phyloP scores from a whole-genome alignment of 2,329 filamentous ascomycete species.

The Karstenula rhodostoma region DNA sequence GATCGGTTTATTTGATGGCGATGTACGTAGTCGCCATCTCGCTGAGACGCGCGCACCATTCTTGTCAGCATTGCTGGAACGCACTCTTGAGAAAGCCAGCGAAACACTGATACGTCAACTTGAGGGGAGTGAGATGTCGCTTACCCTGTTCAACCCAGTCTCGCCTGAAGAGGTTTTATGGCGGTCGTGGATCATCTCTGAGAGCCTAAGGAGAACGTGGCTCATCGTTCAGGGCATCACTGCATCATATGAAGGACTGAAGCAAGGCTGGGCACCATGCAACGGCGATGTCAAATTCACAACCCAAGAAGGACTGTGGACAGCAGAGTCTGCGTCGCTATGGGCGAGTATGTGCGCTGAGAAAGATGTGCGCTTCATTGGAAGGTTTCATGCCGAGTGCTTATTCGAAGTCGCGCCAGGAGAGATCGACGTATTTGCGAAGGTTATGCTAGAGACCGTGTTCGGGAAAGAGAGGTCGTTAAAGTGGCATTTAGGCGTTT shows the following conservation, averaged over 20 bases:
- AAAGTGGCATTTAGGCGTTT: too few species aligned
- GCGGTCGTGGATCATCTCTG: constrained; percentile 22
- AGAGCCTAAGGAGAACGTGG: constrained; percentile 24
- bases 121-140: not conserved
- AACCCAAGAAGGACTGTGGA: constrained; percentile 20
- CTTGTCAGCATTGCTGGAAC: constrained; percentile 1
- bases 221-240: constrained; percentile 14
- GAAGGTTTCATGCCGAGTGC: constrained; percentile 10
- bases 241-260: constrained; percentile 13
- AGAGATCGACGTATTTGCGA: constrained; percentile 23
- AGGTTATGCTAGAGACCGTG: constrained; percentile 16
- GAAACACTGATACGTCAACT: not conserved
- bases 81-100: constrained; percentile 8
- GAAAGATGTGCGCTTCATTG: constrained; percentile 16
- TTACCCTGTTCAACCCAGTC: not conserved
- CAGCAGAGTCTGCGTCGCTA: constrained; percentile 4
- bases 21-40: constrained; percentile 53
- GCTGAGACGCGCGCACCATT: constrained; percentile 44
- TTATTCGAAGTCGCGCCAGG: constrained; percentile 15
- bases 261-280: constrained; percentile 20
- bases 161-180: constrained; percentile 12
- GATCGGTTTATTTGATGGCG: constrained; percentile 61
- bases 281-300: constrained; percentile 21
- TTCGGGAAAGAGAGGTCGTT: constrained; percentile 16
- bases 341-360: constrained; percentile 18